Percentiles rank a stretch among this genome's conserved stretches.
Evolutionary conservation across 2,329 filamentous ascomycete species (phyloP).

Genomic region (Scytalidium sp.): DNA sequence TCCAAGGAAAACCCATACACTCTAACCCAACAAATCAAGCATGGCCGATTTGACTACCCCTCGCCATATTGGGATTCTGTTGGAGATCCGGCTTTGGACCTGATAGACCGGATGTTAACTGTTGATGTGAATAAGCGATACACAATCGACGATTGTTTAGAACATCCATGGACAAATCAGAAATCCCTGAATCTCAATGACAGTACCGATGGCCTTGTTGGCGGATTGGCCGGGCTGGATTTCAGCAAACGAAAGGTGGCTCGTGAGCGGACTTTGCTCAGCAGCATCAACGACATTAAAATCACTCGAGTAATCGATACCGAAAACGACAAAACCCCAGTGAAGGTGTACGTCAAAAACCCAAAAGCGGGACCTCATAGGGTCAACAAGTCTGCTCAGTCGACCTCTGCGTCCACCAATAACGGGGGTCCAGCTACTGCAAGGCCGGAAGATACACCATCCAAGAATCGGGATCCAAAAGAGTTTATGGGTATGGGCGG

Average conservation of each 20-base stretch:
- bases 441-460: constrained; percentile 63
- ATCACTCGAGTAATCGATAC: constrained; percentile 56
- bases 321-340: constrained; percentile 49
- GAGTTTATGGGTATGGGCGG: constrained; percentile 87
- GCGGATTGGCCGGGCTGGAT: constrained; percentile 78
- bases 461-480: constrained; percentile 60
- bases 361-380: constrained; percentile 36
- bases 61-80: constrained; percentile 94
- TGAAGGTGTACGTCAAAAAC: constrained; percentile 78
- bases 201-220: constrained; percentile 88
- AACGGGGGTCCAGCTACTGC: constrained; percentile 22
- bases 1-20: constrained; percentile 79
- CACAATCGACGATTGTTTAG: constrained; percentile 85
- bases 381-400: constrained; percentile 37
- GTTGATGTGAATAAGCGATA: constrained; percentile 82
- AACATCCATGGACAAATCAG: constrained; percentile 84
- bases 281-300: constrained; percentile 74
- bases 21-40: constrained; percentile 84
- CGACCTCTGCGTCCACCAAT: constrained; percentile 22
- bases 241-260: constrained; percentile 77
- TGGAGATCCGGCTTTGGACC: constrained; percentile 79
- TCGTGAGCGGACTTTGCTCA: constrained; percentile 82
- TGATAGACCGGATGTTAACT: constrained; percentile 93
- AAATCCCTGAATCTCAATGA: constrained; percentile 63
- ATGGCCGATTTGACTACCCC: constrained; percentile 88